phyloP scores from a whole-genome alignment of 2,329 filamentous ascomycete genomes.

The Botrytis galanthina region DNA sequence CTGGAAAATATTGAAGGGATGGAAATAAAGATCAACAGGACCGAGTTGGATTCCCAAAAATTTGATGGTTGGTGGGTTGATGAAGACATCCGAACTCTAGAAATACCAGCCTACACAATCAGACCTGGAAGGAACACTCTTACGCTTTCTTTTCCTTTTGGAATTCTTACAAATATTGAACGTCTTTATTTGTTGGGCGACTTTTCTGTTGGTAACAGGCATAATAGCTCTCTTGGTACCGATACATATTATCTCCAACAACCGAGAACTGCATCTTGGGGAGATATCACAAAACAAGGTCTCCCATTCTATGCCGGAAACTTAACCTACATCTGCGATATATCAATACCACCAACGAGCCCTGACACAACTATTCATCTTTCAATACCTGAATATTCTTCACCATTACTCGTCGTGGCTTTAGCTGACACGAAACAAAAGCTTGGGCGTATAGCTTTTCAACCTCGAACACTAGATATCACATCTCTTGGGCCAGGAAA shows the following conservation, averaged over 20 bases:
- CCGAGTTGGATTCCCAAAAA: slow-evolving; percentile 13
- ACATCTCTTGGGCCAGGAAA: slow-evolving; percentile 23
- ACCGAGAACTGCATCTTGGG: slow-evolving; percentile 29
- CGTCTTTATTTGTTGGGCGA: slow-evolving; percentile 37
- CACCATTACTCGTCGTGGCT: slow-evolving; percentile 31
- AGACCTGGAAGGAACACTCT: slow-evolving; percentile 31
- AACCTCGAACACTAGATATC: slow-evolving; percentile 31
- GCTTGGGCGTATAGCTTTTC: slow-evolving; percentile 32
- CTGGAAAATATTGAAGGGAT: slow-evolving; percentile 34
- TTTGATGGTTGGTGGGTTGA: slow-evolving; percentile 37
- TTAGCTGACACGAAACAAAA: slow-evolving; percentile 15
- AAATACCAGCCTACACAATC: slow-evolving; percentile 29
- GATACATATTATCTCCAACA: background rate
- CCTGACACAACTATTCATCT: background rate
- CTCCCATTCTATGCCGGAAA: slow-evolving; percentile 38
- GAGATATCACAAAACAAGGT: slow-evolving; percentile 34
- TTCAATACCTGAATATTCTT: slow-evolving; percentile 25
- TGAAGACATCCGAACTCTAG: slow-evolving; percentile 35
- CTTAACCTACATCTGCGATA: slow-evolving; percentile 29
- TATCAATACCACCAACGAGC: slow-evolving; percentile 17
- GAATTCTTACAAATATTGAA: slow-evolving; percentile 36
- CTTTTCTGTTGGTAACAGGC: slow-evolving; percentile 31
- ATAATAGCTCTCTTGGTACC: background rate
- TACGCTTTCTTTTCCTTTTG: slow-evolving; percentile 34
- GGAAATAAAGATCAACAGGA: slow-evolving; percentile 30